Conservation (phyloP, 2,329 filamentous ascomycete species). For the Penicillium sp. region DNA sequence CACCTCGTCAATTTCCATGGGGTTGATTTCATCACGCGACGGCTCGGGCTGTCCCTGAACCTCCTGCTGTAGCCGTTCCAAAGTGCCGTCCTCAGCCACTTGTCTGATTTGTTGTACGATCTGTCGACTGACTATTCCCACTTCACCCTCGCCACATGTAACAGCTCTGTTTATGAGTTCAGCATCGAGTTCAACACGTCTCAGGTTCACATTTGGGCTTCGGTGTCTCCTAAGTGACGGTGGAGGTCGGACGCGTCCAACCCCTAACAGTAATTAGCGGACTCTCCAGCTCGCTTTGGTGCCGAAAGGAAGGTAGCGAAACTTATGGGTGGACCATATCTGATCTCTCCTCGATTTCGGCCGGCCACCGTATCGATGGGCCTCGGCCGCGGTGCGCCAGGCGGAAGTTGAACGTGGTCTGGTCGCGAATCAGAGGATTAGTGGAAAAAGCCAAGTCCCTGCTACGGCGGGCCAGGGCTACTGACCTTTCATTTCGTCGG, state of each 20-base stretch:
- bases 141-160: no score
- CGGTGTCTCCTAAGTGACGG: no score
- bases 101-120: neutral
- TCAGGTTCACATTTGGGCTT: no score
- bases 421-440: neutral
- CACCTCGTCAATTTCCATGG: neutral
- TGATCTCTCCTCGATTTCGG: no score
- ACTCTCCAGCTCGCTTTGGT: no score
- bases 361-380: neutral
- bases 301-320: no score
- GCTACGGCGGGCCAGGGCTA: neutral
- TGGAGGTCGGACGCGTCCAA: no score
- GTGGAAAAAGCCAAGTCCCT: neutral
- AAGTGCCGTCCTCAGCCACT: neutral
- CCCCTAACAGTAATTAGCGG: no score
- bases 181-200: no score
- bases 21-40: neutral
- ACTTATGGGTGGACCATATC: no score
- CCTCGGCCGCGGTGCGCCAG: neutral
- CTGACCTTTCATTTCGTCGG: neutral
- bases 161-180: no score
- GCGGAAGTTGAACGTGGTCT: neutral
- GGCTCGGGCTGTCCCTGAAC: neutral
- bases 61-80: neutral
- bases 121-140: neutral